A percentile compares a stretch with the other conserved stretches of the same genome.
Evolutionary conservation across 176 grass and related monocot genomes (phyloP).

Genomic region (Canna indica): DNA sequence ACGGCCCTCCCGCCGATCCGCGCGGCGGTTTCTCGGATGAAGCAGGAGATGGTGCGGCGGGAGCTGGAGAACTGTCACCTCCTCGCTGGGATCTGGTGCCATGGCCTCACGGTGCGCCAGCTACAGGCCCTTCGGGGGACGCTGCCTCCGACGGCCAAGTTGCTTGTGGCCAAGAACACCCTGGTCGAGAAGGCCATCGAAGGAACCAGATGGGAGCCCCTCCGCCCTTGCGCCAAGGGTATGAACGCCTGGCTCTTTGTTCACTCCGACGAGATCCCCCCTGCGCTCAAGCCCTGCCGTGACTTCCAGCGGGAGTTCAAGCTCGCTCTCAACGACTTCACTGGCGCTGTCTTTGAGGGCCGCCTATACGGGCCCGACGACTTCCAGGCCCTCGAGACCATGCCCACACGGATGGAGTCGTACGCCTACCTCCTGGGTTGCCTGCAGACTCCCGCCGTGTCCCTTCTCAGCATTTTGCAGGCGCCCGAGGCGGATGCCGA

Average conservation of each 20-base stretch:
- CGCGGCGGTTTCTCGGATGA: constrained; percentile 51
- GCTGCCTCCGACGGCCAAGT: constrained; percentile 52
- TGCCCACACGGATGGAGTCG: constrained; percentile 79
- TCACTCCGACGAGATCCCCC: constrained; percentile 82
- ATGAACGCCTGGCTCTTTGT: constrained; percentile 99
- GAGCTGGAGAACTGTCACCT: constrained; percentile 87
- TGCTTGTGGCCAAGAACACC: constrained; percentile 81
- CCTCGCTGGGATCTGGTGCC: constrained; percentile 73
- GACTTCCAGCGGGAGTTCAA: constrained; percentile 72
- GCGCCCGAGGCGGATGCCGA: constrained; percentile 42
- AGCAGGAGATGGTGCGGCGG: constrained; percentile 67
- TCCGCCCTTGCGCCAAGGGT: constrained; percentile 78
- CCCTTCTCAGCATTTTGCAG: constrained; percentile 58
- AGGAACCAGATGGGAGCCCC: constrained; percentile 68
- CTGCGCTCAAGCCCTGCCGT: constrained; percentile 67
- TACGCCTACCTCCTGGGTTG: constrained; percentile 73
- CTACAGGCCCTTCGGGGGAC: constrained; percentile 60
- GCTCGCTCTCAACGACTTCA: constrained; percentile 79
- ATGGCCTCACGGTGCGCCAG: constrained; percentile 88
- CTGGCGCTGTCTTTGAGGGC: constrained; percentile 86
- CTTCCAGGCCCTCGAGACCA: constrained; percentile 80
- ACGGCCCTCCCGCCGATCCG: constrained; percentile 34
- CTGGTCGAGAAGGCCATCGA: constrained; percentile 89
- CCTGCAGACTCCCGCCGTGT: constrained; percentile 55
- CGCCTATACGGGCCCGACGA: constrained; percentile 75